Conservation (phyloP, 2,329 filamentous ascomycete genomes). For the Elsinoe australis region DNA sequence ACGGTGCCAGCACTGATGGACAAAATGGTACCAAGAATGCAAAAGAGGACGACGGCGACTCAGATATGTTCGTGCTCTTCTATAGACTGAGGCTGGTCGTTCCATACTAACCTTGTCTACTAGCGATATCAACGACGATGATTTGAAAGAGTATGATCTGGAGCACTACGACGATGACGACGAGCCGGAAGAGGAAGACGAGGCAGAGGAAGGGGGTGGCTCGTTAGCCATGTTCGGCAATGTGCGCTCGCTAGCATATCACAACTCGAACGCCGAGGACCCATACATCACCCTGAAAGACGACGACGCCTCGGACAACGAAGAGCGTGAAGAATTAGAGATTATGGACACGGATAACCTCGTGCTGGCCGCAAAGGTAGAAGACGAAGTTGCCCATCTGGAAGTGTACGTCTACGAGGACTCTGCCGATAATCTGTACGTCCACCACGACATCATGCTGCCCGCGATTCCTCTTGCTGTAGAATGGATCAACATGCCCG, state of each 20-base stretch:
- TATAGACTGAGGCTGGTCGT: too few relatives aligned
- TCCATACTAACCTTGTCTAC: background rate
- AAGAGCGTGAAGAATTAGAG: conserved; percentile 89
- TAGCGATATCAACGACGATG: conserved; percentile 55
- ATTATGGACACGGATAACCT: conserved; percentile 89
- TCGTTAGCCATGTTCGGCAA: conserved; percentile 92
- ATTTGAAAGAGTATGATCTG: conserved; percentile 91
- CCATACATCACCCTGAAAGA: conserved; percentile 86
- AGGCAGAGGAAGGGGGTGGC: conserved; percentile 44
- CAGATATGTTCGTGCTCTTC: conserved; percentile 15
- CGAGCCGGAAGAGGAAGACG: conserved; percentile 59
- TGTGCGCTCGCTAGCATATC: conserved; percentile 85
- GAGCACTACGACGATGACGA: conserved; percentile 96
- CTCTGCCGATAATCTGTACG: conserved; percentile 88
- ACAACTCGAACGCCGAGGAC: conserved; percentile 88
- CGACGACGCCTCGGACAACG: conserved; percentile 59
- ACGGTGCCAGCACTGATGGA: conserved; percentile 25
- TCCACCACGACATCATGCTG: conserved; percentile 99
- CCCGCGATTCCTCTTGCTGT: conserved; percentile 91
- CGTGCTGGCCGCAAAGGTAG: conserved; percentile 83
- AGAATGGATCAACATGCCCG: conserved; percentile 92
- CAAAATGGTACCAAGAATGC: conserved; percentile 22
- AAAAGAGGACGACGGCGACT: conserved; percentile 18
- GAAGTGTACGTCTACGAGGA: conserved; percentile 99
- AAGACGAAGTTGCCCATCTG: conserved; percentile 92